A percentile compares a stretch with the other conserved stretches of the same genome.
Conservation (phyloP, 495 filamentous ascomycete species). For the Penicillium pancosmium region DNA sequence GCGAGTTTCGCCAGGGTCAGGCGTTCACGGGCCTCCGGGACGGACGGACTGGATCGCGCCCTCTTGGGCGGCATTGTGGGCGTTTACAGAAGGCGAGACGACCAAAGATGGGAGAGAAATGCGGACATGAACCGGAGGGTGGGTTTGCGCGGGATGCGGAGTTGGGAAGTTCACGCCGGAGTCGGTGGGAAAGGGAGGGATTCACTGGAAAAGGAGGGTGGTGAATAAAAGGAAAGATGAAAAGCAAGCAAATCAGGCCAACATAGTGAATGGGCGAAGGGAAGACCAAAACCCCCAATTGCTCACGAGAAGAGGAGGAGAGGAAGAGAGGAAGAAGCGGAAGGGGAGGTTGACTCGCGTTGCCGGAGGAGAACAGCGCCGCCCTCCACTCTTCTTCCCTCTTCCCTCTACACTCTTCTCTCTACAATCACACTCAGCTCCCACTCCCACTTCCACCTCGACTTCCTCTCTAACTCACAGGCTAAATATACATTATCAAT, state of each 20-base stretch:
- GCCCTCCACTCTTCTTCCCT: neutral
- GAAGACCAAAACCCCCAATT: neutral
- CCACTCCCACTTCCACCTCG: too few species aligned
- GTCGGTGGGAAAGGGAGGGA: slow-evolving; percentile 6
- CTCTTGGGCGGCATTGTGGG: slow-evolving; percentile 45
- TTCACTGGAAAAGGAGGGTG: neutral
- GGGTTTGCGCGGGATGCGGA: slow-evolving; percentile 6
- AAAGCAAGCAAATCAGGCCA: neutral
- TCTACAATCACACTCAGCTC: too few species aligned
- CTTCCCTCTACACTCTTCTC: too few species aligned
- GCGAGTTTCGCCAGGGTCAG: slow-evolving; percentile 85
- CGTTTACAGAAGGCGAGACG: slow-evolving; percentile 6
- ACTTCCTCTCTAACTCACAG: too few species aligned
- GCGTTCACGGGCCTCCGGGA: slow-evolving; percentile 61
- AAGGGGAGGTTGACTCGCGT: too few species aligned
- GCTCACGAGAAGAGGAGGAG: neutral
- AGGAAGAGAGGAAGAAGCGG: neutral
- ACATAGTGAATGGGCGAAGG: neutral
- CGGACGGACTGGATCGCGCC: slow-evolving; percentile 43
- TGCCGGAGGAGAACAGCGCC: neutral
- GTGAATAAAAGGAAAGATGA: neutral
- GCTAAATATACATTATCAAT: too few species aligned
- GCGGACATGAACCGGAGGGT: slow-evolving; percentile 10
- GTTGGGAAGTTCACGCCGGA: slow-evolving; percentile 1
- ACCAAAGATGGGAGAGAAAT: slow-evolving; percentile 3